phyloP scores from a whole-genome alignment of 768 basidiomycete species.

The Boletus pseudo-olivaceus region DNA sequence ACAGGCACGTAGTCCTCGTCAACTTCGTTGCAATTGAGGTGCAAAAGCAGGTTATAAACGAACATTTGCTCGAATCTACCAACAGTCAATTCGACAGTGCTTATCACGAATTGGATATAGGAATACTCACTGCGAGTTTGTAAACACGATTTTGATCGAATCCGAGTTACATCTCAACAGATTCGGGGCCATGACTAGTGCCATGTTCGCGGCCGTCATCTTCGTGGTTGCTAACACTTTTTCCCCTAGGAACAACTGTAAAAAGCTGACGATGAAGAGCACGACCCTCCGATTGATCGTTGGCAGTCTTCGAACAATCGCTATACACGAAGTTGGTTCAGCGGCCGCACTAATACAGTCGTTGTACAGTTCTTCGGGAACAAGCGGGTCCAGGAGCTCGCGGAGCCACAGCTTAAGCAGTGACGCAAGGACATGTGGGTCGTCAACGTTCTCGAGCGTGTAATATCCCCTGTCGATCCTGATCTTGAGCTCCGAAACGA shows the following conservation, averaged over 20 bases:
- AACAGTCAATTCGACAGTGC: constrained; percentile 6
- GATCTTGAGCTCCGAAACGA: constrained; percentile 82
- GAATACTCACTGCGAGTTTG: constrained; percentile 80
- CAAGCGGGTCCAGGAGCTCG: constrained; percentile 87
- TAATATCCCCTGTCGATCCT: constrained; percentile 91
- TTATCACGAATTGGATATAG: not conserved
- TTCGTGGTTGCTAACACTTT: constrained; percentile 70
- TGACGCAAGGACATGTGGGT: constrained; percentile 86
- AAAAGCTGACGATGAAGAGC: constrained; percentile 84
- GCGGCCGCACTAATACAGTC: constrained; percentile 73
- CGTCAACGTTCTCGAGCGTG: constrained; percentile 84
- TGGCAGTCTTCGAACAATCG: constrained; percentile 74
- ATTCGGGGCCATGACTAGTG: constrained; percentile 91
- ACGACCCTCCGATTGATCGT: constrained; percentile 84
- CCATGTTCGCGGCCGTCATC: constrained; percentile 88
- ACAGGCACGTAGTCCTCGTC: constrained; percentile 74
- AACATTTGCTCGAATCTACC: constrained; percentile 83
- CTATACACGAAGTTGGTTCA: constrained; percentile 66
- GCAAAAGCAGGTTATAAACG: constrained; percentile 76
- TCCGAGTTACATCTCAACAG: constrained; percentile 82
- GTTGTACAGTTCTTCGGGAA: constrained; percentile 90
- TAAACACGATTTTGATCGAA: constrained; percentile 86
- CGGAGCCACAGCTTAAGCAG: constrained; percentile 92
- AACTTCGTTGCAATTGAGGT: constrained; percentile 72
- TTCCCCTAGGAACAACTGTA: constrained; percentile 84